These are phyloP conservation scores for Dillenia suffruticosa DNA, from an alignment of 164 flowering plant genomes.

Conservation along the genomic window DNA sequence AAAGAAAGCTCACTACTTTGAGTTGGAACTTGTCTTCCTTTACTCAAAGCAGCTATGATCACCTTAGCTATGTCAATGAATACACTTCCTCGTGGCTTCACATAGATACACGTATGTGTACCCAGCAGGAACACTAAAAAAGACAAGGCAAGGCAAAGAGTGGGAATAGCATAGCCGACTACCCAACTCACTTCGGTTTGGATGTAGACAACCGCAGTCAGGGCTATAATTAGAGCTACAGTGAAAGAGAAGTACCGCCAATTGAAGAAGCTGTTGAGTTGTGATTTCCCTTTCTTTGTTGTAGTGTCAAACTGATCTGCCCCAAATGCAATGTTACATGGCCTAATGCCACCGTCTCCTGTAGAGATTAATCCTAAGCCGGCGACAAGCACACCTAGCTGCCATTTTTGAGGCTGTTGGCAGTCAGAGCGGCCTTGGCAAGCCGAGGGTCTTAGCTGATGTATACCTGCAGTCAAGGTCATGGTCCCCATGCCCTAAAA, in stretches of 20 bases:
- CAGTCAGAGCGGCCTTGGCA: slow-evolving; percentile 23
- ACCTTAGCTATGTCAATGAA: slow-evolving; percentile 47
- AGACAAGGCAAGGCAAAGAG: slow-evolving; percentile 35
- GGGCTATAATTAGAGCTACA: slow-evolving; percentile 42
- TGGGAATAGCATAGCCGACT: slow-evolving; percentile 51
- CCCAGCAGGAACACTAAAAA: slow-evolving; percentile 44
- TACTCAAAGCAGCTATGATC: slow-evolving; percentile 31
- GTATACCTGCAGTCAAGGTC: slow-evolving; percentile 39
- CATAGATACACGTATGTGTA: slow-evolving; percentile 27
- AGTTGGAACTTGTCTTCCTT: slow-evolving; percentile 8
- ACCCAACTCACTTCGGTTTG: slow-evolving; percentile 65
- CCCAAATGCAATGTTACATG: slow-evolving; percentile 72
- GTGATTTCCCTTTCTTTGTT: slow-evolving; percentile 40
- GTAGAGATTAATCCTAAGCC: slow-evolving; percentile 35
- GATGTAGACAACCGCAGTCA: slow-evolving; percentile 51
- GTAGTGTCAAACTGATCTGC: slow-evolving; percentile 65
- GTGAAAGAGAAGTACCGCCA: slow-evolving; percentile 76
- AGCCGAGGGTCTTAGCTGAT: slow-evolving; percentile 28
- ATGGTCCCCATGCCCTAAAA: slow-evolving; percentile 31
- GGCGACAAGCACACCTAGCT: slow-evolving; percentile 32
- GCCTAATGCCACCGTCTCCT: slow-evolving; percentile 63
- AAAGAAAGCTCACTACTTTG: no score
- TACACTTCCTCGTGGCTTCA: slow-evolving; percentile 48
- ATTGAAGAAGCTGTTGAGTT: slow-evolving; percentile 52
- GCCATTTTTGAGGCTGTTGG: slow-evolving; percentile 31